Evolutionary conservation across 2,329 filamentous ascomycete species (phyloP).

Genomic region (Ceratocystis albifundus): DNA sequence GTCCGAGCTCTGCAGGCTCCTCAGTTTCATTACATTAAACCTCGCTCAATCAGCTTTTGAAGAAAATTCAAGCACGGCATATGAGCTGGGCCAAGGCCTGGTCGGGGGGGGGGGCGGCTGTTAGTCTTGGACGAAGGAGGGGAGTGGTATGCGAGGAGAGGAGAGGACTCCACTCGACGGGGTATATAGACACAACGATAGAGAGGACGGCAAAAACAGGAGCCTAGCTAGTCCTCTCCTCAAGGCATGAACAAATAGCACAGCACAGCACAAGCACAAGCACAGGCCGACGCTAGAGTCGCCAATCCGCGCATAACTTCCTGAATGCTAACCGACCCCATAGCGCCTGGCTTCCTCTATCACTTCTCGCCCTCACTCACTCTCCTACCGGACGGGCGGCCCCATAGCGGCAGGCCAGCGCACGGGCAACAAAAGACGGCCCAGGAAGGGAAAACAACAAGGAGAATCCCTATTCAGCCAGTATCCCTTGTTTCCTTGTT

Average conservation of each 20-base stretch:
- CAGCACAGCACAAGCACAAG: no score
- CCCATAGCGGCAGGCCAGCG: slow-evolving; percentile 1
- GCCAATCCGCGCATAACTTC: no score
- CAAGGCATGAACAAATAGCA: not conserved
- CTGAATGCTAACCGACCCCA: not conserved
- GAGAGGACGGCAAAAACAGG: not conserved
- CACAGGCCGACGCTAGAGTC: not conserved
- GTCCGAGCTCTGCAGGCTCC: not conserved
- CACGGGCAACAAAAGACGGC: not conserved
- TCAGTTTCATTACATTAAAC: not conserved
- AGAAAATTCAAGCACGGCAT: not conserved
- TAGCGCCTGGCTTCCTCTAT: not conserved
- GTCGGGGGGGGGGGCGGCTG: not conserved
- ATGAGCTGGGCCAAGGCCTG: not conserved
- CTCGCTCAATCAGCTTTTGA: not conserved
- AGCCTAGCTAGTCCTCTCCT: not conserved
- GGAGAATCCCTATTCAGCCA: not conserved
- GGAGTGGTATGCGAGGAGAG: not conserved
- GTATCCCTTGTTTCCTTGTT: not conserved
- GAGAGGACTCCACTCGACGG: not conserved
- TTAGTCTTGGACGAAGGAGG: not conserved
- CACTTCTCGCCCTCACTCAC: not conserved
- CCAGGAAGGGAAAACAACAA: not conserved
- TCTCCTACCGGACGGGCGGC: not conserved
- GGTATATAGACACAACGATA: not conserved